Evolutionary conservation across 257 asterid species (phyloP).

Genomic region (Orobanche coerulescens): DNA sequence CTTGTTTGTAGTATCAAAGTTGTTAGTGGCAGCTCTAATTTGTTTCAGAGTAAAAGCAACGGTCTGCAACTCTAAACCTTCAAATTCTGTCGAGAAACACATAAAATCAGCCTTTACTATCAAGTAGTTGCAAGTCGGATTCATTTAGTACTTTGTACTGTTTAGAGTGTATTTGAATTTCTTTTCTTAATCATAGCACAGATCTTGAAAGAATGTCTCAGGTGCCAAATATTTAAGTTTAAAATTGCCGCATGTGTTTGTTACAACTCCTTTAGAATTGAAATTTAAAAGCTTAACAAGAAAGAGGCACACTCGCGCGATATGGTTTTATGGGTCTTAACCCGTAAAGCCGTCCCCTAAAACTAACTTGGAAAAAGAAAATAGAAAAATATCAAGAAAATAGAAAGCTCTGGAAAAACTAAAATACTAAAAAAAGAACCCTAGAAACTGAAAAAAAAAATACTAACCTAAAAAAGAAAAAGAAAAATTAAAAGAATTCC

Average conservation of each 20-base stretch:
- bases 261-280: neutral
- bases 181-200: neutral
- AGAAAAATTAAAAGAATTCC: too few species aligned
- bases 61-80: conserved; percentile 58
- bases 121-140: neutral
- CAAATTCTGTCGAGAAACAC: conserved; percentile 41
- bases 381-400: too few species aligned
- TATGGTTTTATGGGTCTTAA: too few species aligned
- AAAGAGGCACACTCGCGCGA: too few species aligned
- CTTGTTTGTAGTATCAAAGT: conserved; percentile 65
- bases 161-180: neutral
- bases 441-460: too few species aligned
- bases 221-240: too few species aligned
- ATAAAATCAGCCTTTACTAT: neutral
- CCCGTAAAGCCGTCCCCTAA: too few species aligned
- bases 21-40: conserved; percentile 74
- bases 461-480: too few species aligned
- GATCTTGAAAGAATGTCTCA: neutral
- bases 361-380: too few species aligned
- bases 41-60: conserved; percentile 63
- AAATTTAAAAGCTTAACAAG: too few species aligned
- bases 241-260: neutral
- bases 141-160: neutral
- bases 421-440: too few species aligned
- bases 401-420: too few species aligned